A percentile compares a stretch with the other conserved stretches of the same genome.
phyloP scores from a whole-genome alignment of 176 grass and related monocot genomes.

The Carex pumila region DNA sequence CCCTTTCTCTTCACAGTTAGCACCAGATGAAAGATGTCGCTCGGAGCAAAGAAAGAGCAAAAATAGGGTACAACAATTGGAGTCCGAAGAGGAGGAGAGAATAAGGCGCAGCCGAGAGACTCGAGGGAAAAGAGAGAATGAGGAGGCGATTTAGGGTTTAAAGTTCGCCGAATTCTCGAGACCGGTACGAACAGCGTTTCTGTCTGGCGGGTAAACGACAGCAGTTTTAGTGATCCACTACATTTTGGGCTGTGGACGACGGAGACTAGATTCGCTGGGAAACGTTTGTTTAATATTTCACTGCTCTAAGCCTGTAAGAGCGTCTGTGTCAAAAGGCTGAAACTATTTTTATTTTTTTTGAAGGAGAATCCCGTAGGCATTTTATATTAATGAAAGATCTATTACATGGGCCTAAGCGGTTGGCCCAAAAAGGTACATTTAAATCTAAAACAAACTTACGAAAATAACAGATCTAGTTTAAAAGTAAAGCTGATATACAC shows the following conservation, averaged over 20 bases:
- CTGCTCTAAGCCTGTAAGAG: too few species aligned
- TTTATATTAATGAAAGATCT: too few species aligned
- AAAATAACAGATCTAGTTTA: too few species aligned
- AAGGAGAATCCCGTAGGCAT: too few species aligned
- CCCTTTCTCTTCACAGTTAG: background rate
- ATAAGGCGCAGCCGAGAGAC: background rate
- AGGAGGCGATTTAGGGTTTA: constrained; percentile 1
- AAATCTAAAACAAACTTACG: too few species aligned
- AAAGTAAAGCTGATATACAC: too few species aligned
- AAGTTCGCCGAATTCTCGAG: background rate
- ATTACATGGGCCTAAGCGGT: too few species aligned
- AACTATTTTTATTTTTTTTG: too few species aligned
- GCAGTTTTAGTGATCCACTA: background rate
- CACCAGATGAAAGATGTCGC: background rate
- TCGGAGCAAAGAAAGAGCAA: background rate
- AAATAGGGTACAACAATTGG: background rate
- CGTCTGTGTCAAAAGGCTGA: too few species aligned
- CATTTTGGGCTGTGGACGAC: too few species aligned
- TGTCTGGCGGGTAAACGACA: background rate
- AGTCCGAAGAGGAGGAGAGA: background rate
- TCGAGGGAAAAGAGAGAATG: background rate
- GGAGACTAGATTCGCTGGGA: background rate
- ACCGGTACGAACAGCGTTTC: background rate
- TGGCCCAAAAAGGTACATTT: too few species aligned
- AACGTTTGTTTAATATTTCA: background rate